Evolutionary conservation across 257 asterid species (phyloP), one percentile per base, ranked within the genome.

Genomic region (Verbascum thapsus): DNA sequence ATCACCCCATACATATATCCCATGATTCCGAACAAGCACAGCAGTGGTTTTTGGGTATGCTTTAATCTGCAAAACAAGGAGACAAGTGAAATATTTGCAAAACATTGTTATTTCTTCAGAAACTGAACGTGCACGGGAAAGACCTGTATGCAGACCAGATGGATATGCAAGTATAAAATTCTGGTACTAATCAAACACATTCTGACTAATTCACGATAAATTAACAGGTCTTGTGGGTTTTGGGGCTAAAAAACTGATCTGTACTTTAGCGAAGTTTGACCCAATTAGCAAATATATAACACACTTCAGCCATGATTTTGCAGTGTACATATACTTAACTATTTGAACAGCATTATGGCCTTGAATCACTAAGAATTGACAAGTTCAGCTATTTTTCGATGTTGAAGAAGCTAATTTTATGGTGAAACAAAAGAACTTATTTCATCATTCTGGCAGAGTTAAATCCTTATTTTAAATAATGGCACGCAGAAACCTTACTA

Each of bases 1-100:
- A 66, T 91, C 96, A 32, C 98, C 98, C 96, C 96, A 91, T 42
- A 91, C 66, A 30, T 88, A 91, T 72, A 86, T 74, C 53, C 98
- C 98, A 71, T 91, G 98, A 62, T 91, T 91, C 54, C 96, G 87
- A 10, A 91, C 98, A 61, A 91, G 91, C 65, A 91, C 96, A 42
- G 98, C 98, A 0, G 96, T 88, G 50, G 98, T 71, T 73, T 77
- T 88, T 4, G 98, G 96, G 74, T 84, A 91, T 53, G 95, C 96
- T 80, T 84, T 70, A 47, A 88, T 88, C 98, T 91, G 81, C 49
- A 57, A 72, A 63, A 56, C 20, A 42, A 47, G 57, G 49, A 47
- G 43, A n/a, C n/a, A 20, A 22, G 44, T 50, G 22, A 16, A 26
- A 44, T 5, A 50, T 35, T 58, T 50, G 61, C 40, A 20, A 26